Conservation (phyloP, 2,329 filamentous ascomycete species). For the Lasiodiplodia gonubiensis region DNA sequence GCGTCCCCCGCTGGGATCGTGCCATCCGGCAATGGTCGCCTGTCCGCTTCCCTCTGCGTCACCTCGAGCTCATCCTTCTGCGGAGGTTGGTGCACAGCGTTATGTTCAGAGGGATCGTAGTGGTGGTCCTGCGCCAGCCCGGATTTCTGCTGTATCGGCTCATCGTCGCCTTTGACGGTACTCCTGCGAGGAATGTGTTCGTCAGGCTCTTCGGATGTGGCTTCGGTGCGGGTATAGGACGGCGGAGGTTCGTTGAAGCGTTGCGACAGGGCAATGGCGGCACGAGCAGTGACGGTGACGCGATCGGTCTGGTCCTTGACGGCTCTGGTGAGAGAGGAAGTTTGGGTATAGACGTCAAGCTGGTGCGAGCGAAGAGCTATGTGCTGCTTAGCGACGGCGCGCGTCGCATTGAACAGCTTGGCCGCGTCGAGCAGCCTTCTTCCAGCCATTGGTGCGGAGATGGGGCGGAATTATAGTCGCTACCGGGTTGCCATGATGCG, state of each 20-base stretch:
- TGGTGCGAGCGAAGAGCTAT: constrained; percentile 64
- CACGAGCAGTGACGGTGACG: constrained; percentile 65
- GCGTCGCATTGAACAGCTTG: constrained; percentile 56
- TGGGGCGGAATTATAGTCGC: constrained; percentile 16
- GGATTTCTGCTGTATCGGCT: constrained; percentile 29
- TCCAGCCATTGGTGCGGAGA: constrained; percentile 53
- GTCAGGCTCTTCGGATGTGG: constrained; percentile 35
- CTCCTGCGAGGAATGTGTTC: constrained; percentile 40
- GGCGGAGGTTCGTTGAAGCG: constrained; percentile 61
- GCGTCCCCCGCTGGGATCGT: constrained; percentile 52
- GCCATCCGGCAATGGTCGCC: constrained; percentile 56
- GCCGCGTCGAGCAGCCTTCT: constrained; percentile 58
- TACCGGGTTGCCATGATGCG: constrained; percentile 32
- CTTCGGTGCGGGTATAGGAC: constrained; percentile 37
- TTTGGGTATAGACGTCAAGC: constrained; percentile 66
- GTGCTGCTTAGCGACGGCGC: constrained; percentile 59
- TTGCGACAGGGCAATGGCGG: constrained; percentile 64
- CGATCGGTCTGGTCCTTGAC: constrained; percentile 67
- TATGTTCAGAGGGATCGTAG: constrained; percentile 52
- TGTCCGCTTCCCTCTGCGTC: constrained; percentile 53
- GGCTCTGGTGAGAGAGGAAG: constrained; percentile 68
- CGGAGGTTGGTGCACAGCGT: constrained; percentile 46
- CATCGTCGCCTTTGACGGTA: constrained; percentile 40
- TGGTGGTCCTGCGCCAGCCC: constrained; percentile 57
- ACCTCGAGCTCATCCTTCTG: constrained; percentile 50